phyloP scores from a whole-genome alignment of 441 rosid genomes.

The California macrophylla region DNA sequence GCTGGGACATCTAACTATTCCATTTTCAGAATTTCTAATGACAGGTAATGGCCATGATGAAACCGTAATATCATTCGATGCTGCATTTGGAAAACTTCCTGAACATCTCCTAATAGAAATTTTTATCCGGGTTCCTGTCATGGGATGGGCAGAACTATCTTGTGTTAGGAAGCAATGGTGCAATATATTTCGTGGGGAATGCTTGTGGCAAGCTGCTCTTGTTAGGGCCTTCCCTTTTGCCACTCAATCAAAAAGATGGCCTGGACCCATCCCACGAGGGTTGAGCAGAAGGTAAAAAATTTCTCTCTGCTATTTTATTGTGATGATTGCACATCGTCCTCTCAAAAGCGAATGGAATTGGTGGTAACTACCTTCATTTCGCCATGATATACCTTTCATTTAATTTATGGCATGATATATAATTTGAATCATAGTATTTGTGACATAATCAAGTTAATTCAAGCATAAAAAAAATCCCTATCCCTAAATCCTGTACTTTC shows the following conservation, averaged over 20 bases:
- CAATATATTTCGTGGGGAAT: constrained; percentile 53
- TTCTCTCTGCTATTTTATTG: background rate
- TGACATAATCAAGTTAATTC: background rate
- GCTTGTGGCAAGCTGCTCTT: constrained; percentile 79
- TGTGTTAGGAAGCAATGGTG: constrained; percentile 68
- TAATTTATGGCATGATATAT: background rate
- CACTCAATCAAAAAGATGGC: constrained; percentile 55
- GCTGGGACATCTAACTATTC: background rate
- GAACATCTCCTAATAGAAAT: constrained; percentile 72
- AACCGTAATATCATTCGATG: constrained; percentile 23
- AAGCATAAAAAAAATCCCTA: background rate
- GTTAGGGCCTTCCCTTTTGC: constrained; percentile 42
- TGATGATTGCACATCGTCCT: background rate
- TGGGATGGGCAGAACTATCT: constrained; percentile 50
- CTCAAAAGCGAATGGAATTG: background rate
- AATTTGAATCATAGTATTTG: too few relatives aligned
- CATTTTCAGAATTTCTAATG: constrained; percentile 47
- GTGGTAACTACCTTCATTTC: background rate
- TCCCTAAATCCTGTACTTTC: background rate
- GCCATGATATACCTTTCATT: background rate
- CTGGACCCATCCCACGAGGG: constrained; percentile 72
- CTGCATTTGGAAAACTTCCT: constrained; percentile 49
- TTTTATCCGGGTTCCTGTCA: constrained; percentile 54
- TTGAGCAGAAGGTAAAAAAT: constrained; percentile 45
- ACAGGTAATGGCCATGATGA: constrained; percentile 24